A percentile compares a stretch with the other conserved stretches of the same genome.
These are phyloP conservation scores for Cladosporium sp. DNA, from an alignment of 2,329 filamentous ascomycete species.

Conservation along the genomic window DNA sequence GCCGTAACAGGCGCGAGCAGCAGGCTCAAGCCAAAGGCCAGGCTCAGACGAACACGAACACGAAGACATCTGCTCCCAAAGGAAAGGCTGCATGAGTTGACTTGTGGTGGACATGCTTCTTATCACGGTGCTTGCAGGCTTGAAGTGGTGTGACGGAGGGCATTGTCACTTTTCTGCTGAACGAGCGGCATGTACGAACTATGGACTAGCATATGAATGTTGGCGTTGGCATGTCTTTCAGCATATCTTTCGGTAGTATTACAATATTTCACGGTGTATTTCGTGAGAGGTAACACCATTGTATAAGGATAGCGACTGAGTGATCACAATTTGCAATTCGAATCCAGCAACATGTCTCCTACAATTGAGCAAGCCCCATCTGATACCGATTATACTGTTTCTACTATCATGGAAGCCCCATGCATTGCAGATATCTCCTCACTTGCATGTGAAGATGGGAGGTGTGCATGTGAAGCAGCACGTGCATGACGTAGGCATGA, in stretches of 20 bases:
- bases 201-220: neutral
- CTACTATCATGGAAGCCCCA: neutral
- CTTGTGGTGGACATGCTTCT: neutral
- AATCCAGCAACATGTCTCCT: neutral
- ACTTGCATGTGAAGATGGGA: neutral
- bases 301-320: too few species aligned
- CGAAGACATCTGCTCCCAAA: neutral
- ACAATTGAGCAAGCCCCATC: too few species aligned
- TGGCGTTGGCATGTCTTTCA: neutral
- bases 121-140: neutral
- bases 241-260: neutral
- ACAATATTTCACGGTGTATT: neutral
- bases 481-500: neutral
- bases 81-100: neutral
- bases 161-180: neutral
- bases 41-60: neutral
- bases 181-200: neutral
- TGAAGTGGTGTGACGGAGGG: neutral
- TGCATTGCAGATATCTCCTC: neutral
- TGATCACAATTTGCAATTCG: neutral
- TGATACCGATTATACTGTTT: too few species aligned
- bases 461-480: neutral
- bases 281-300: too few species aligned
- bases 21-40: neutral
- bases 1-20: slow-evolving; percentile 23